Evolutionary conservation across 2,329 filamentous ascomycete species (phyloP).

Genomic region (Sporothrix pallida): DNA sequence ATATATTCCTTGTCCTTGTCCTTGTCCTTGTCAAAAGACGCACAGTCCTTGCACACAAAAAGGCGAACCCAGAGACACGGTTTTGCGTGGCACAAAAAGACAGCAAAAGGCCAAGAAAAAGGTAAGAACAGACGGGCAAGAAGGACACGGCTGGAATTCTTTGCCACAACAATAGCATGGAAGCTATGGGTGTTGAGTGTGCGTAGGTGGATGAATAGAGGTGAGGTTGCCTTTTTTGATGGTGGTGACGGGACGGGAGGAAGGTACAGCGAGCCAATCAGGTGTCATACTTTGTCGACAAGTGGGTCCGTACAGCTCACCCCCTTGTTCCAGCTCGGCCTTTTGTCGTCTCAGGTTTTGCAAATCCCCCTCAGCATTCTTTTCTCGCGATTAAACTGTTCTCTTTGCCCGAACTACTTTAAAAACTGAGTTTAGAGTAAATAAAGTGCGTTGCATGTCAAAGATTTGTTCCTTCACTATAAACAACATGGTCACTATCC

Average conservation of each 20-base stretch:
- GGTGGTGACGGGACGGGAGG: not conserved
- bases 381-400: not conserved
- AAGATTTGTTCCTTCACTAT: not conserved
- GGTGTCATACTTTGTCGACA: conserved; percentile 28
- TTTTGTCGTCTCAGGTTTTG: conserved; percentile 19
- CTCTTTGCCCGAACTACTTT: not conserved
- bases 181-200: not conserved
- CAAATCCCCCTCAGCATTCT: conserved; percentile 22
- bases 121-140: not conserved
- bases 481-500: conserved; percentile 2
- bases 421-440: no score
- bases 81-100: not conserved
- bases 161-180: conserved; percentile 4
- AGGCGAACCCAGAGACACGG: not conserved
- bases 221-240: no score
- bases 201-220: not conserved
- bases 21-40: not conserved
- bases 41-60: not conserved
- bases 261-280: conserved; percentile 18
- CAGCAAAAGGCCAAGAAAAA: not conserved
- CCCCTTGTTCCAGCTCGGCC: conserved; percentile 28
- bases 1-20: not conserved
- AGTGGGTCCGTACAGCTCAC: not conserved
- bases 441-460: not conserved
- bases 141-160: no score